Percentiles rank a stretch among this genome's conserved stretches.
These are phyloP conservation scores for Schizochytrium sp. DNA, from an alignment of 108 stramenopile genomes.

Conservation along the genomic window DNA sequence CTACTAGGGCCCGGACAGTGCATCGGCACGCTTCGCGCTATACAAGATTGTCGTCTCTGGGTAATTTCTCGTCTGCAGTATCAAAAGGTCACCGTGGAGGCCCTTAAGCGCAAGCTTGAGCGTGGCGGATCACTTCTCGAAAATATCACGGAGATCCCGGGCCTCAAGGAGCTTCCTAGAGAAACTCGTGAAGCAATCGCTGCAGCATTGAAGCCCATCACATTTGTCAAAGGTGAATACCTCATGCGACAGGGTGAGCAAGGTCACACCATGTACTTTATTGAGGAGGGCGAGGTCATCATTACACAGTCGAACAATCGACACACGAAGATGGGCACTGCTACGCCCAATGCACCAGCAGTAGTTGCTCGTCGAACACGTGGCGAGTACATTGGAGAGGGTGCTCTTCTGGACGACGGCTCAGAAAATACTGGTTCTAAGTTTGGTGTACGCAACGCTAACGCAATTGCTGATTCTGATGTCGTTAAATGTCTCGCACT, in stretches of 20 bases:
- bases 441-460: constrained; percentile 29
- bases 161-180: constrained; percentile 26
- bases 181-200: constrained; percentile 59
- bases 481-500: constrained; percentile 44
- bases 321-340: not conserved
- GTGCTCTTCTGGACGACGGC: constrained; percentile 59
- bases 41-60: constrained; percentile 47
- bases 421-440: not conserved
- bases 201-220: constrained; percentile 45
- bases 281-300: constrained; percentile 52
- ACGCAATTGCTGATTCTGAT: constrained; percentile 45
- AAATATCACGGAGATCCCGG: constrained; percentile 57
- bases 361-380: constrained; percentile 25
- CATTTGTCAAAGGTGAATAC: constrained; percentile 51
- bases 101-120: constrained; percentile 55
- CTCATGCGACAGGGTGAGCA: constrained; percentile 60
- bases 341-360: not conserved
- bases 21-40: not conserved
- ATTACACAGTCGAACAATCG: not conserved
- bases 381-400: constrained; percentile 59
- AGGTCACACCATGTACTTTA: constrained; percentile 60
- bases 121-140: constrained; percentile 54
- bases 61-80: constrained; percentile 50
- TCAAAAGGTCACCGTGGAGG: constrained; percentile 47
- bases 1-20: constrained; percentile 19